Percentiles rank a stretch among this genome's conserved stretches.
Conservation (phyloP, 1,284 basidiomycete species). For the Ganoderma leucocontextum region DNA sequence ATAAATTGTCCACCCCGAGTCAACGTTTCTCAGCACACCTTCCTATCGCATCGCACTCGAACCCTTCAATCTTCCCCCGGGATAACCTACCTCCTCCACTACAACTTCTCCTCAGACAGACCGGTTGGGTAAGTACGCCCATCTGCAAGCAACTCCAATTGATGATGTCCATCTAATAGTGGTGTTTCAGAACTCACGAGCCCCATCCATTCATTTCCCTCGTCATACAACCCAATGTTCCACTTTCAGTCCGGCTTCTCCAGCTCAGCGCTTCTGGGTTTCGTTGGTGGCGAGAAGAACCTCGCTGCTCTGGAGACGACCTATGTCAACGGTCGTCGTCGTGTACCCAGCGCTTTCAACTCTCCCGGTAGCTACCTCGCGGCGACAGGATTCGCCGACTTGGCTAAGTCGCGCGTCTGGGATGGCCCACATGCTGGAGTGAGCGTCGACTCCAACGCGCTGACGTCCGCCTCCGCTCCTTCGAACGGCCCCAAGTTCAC, state of each 20-base stretch:
- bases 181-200: background rate
- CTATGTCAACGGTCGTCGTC: constrained; percentile 21
- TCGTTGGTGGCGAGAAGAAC: constrained; percentile 23
- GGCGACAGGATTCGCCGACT: constrained; percentile 8
- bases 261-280: constrained; percentile 23
- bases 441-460: constrained; percentile 22
- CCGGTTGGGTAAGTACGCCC: background rate
- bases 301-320: constrained; percentile 17
- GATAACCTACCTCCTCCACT: background rate
- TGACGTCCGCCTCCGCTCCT: constrained; percentile 9
- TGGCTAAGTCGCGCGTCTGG: constrained; percentile 25
- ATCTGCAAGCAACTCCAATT: background rate
- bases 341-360: constrained; percentile 22
- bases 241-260: constrained; percentile 6
- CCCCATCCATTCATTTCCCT: background rate
- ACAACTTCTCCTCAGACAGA: background rate
- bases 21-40: background rate
- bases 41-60: constrained; percentile 3
- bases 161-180: background rate
- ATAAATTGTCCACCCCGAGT: background rate
- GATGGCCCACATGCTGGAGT: constrained; percentile 29
- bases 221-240: background rate
- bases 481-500: constrained; percentile 25
- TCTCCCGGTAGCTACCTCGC: constrained; percentile 28
- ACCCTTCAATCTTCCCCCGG: background rate